phyloP scores from a whole-genome alignment of 78 protist species.

The Polysphondylium violaceum region DNA sequence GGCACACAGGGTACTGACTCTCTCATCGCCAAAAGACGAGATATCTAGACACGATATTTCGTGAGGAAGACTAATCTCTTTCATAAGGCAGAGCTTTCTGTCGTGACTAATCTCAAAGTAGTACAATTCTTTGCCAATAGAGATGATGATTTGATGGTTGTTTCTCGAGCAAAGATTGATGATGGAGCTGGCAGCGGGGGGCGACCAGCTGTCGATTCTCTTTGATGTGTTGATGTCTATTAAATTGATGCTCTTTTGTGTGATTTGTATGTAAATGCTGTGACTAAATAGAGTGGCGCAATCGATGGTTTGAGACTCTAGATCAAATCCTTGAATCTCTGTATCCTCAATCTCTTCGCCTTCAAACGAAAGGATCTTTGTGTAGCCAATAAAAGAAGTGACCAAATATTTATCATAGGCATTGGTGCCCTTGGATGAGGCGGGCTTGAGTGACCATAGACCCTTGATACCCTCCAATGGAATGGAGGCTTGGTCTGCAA shows the following conservation, averaged over 20 bases:
- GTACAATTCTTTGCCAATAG: slow-evolving; percentile 52
- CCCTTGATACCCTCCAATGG: slow-evolving; percentile 92
- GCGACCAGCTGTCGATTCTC: slow-evolving; percentile 42
- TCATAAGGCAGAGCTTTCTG: not conserved
- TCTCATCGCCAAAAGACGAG: slow-evolving; percentile 15
- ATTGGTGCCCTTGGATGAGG: not conserved
- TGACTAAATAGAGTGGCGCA: slow-evolving; percentile 67
- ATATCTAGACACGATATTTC: slow-evolving; percentile 91
- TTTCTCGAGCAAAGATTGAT: slow-evolving; percentile 79
- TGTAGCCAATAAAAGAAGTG: slow-evolving; percentile 86
- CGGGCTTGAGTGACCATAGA: slow-evolving; percentile 76
- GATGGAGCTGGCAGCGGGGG: not conserved
- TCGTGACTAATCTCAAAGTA: slow-evolving; percentile 51
- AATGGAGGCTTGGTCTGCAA: slow-evolving; percentile 90
- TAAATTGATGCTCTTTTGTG: slow-evolving; percentile 38
- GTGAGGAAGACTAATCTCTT: slow-evolving; percentile 37
- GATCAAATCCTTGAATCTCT: slow-evolving; percentile 82
- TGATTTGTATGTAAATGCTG: slow-evolving; percentile 22
- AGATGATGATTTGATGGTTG: slow-evolving; percentile 59
- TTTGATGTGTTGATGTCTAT: slow-evolving; percentile 2
- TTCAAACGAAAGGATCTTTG: slow-evolving; percentile 80
- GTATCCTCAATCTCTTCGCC: slow-evolving; percentile 90
- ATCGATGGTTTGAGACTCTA: slow-evolving; percentile 65
- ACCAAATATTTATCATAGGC: slow-evolving; percentile 55
- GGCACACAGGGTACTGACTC: slow-evolving; percentile 19